Evolutionary conservation across 768 basidiomycete genomes (phyloP).

Genomic region (Agaricus bisporus): DNA sequence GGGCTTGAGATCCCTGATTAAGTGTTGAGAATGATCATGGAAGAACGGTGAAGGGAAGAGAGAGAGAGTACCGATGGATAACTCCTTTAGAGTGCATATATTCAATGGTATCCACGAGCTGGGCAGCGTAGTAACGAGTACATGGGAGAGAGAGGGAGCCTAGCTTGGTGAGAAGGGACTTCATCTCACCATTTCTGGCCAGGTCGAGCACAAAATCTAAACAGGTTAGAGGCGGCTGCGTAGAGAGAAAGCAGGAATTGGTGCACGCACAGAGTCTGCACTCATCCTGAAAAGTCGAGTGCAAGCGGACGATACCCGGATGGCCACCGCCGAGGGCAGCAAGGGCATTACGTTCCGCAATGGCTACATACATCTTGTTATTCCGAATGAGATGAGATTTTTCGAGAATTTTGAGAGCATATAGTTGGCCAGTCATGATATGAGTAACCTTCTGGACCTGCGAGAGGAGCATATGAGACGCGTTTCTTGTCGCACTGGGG

Average conservation of each 20-base stretch:
- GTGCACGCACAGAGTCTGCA: conserved; percentile 72
- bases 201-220: conserved; percentile 78
- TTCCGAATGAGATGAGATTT: conserved; percentile 78
- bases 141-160: conserved; percentile 84
- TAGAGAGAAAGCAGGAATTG: not conserved
- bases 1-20: conserved; percentile 59
- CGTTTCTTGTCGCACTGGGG: not conserved
- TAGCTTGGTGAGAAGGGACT: conserved; percentile 60
- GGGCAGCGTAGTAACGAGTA: conserved; percentile 81
- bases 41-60: not conserved
- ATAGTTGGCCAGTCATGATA: conserved; percentile 21
- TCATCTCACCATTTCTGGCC: conserved; percentile 73
- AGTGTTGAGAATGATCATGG: not conserved
- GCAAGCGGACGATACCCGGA: conserved; percentile 75
- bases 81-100: conserved; percentile 91
- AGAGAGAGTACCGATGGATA: conserved; percentile 55
- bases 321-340: conserved; percentile 60
- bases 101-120: conserved; percentile 80
- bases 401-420: conserved; percentile 51
- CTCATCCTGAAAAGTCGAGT: conserved; percentile 83
- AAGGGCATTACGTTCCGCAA: conserved; percentile 75
- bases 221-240: not conserved
- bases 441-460: conserved; percentile 58
- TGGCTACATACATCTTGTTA: conserved; percentile 71
- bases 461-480: not conserved